Evolutionary conservation across 306 rosid genomes (phyloP).

Genomic region (Betula pendula): DNA sequence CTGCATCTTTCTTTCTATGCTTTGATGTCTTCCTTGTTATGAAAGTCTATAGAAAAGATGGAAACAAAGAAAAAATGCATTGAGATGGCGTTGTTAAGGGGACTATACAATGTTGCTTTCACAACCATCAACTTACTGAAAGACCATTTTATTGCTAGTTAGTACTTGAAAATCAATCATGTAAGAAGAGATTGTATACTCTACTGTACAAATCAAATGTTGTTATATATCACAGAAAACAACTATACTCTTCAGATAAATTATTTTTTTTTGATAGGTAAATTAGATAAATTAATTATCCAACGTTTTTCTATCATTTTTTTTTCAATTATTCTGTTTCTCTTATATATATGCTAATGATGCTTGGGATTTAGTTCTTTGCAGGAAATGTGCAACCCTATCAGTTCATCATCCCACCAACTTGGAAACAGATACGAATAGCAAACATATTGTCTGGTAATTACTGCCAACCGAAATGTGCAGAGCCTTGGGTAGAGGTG

Average conservation of each 20-base stretch:
- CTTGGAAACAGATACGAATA: constrained; percentile 84
- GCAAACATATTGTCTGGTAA: constrained; percentile 98
- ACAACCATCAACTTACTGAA: background rate
- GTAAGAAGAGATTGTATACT: background rate
- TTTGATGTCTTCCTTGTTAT: too few species aligned
- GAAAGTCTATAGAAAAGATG: too few species aligned
- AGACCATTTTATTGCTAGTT: background rate
- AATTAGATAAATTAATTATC: background rate
- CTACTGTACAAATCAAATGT: background rate
- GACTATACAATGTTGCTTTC: too few species aligned
- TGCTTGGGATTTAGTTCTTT: constrained; percentile 63
- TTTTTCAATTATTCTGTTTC: constrained; percentile 9
- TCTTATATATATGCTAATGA: constrained; percentile 48
- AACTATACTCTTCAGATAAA: background rate
- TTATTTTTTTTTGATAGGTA: too few species aligned
- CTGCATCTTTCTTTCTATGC: too few species aligned
- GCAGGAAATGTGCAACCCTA: constrained; percentile 98
- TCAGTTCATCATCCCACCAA: constrained; percentile 85
- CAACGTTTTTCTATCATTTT: background rate
- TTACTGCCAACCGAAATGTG: constrained; percentile 98
- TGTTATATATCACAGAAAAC: too few species aligned
- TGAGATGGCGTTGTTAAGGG: background rate
- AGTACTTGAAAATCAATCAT: background rate
- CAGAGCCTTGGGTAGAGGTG: constrained; percentile 99
- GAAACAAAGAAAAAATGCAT: background rate